These are phyloP conservation scores for Celoporthe dispersa DNA, from an alignment of 2,329 filamentous ascomycete genomes.

Conservation along the genomic window DNA sequence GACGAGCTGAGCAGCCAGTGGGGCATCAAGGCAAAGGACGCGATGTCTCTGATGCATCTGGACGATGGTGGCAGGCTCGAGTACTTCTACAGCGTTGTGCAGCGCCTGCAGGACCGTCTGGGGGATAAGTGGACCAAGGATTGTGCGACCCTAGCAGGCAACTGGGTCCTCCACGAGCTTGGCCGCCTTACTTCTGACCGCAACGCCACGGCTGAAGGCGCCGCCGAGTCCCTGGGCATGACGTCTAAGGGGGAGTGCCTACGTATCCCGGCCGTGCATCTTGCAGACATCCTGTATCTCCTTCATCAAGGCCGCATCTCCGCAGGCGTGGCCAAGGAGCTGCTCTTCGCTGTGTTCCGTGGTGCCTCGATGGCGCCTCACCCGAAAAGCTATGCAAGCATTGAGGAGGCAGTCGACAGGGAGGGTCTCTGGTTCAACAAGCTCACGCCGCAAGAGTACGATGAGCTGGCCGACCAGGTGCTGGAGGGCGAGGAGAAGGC, in stretches of 20 bases:
- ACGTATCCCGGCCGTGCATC: slow-evolving; percentile 50
- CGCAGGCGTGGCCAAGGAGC: slow-evolving; percentile 61
- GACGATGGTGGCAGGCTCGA: slow-evolving; percentile 81
- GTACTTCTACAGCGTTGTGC: slow-evolving; percentile 75
- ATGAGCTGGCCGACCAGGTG: slow-evolving; percentile 48
- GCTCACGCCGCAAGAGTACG: slow-evolving; percentile 53
- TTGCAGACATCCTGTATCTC: slow-evolving; percentile 56
- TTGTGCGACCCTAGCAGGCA: slow-evolving; percentile 56
- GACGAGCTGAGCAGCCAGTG: slow-evolving; percentile 65
- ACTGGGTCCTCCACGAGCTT: slow-evolving; percentile 77
- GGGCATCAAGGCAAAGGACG: slow-evolving; percentile 78
- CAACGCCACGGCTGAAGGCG: slow-evolving; percentile 32
- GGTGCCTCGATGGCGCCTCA: slow-evolving; percentile 42
- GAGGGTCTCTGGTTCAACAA: slow-evolving; percentile 60
- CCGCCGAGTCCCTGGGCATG: slow-evolving; percentile 34
- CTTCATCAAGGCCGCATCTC: slow-evolving; percentile 56
- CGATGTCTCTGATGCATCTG: slow-evolving; percentile 75
- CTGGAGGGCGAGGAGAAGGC: slow-evolving; percentile 52
- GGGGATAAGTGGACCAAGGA: slow-evolving; percentile 31
- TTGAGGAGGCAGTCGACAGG: slow-evolving; percentile 50
- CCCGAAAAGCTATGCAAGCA: slow-evolving; percentile 41
- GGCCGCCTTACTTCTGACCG: slow-evolving; percentile 66
- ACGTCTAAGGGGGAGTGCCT: slow-evolving; percentile 52
- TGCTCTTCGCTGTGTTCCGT: slow-evolving; percentile 58
- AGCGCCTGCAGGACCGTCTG: slow-evolving; percentile 44